These are phyloP conservation scores for Malassezia restricta DNA, from an alignment of 1,284 basidiomycete genomes.

Conservation along the genomic window DNA sequence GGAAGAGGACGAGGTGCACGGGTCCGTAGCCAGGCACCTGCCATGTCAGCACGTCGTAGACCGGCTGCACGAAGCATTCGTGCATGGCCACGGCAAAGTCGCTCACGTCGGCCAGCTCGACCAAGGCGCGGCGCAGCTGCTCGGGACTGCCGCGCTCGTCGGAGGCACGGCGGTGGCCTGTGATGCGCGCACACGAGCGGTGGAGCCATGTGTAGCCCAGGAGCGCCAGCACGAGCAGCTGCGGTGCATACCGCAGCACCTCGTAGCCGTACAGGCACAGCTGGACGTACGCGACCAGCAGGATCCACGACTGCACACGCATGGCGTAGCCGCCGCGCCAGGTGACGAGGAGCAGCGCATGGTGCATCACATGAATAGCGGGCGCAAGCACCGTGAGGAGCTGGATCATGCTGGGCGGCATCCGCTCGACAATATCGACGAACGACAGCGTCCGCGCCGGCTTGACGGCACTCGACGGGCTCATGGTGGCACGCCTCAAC, in stretches of 20 bases:
- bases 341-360: constrained; percentile 32
- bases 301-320: constrained; percentile 24
- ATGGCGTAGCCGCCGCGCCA: constrained; percentile 34
- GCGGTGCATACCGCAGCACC: constrained; percentile 36
- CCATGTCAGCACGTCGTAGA: constrained; percentile 26
- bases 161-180: constrained; percentile 12
- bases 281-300: constrained; percentile 34
- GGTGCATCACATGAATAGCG: constrained; percentile 22
- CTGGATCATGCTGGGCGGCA: constrained; percentile 25
- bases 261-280: constrained; percentile 40
- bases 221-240: constrained; percentile 24
- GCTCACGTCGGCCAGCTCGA: constrained; percentile 32
- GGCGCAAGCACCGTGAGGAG: constrained; percentile 24
- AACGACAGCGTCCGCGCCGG: constrained; percentile 3
- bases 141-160: constrained; percentile 19
- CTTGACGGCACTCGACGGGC: not conserved
- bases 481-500: not conserved
- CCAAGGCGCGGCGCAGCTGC: constrained; percentile 27
- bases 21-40: constrained; percentile 22
- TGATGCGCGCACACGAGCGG: constrained; percentile 20
- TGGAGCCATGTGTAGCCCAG: constrained; percentile 25
- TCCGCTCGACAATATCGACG: constrained; percentile 26
- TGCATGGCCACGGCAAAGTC: constrained; percentile 32
- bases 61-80: constrained; percentile 23
- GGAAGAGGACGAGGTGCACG: constrained; percentile 25